Base-by-base conservation (phyloP, 2,329 filamentous ascomycete species). In the Alternaria panax region DNA sequence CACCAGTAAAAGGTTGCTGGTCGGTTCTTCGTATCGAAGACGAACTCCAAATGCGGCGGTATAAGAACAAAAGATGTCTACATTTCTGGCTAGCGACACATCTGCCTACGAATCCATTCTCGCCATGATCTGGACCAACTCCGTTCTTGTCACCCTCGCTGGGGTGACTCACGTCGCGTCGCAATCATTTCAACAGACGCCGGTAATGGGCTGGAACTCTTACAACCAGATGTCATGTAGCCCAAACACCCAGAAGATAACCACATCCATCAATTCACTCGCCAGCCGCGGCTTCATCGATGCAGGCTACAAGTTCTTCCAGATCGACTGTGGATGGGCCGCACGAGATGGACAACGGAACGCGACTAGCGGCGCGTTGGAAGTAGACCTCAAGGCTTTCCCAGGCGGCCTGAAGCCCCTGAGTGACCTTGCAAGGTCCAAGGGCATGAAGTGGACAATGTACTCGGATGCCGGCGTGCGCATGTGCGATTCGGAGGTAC, bases 361-460 rank as follows among this genome's bases (percentile, higher is more conserved):
- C 36, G 46, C 66, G 14, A 59, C 64, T 22, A 64, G 45, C 28
- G 66, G 66, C 2, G 66, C 66, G 14, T 32, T 68, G 20, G 61
- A 64, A 30, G 42, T 66, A 14, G 59, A 68, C 12, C 20, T 54
- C 3, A 59, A 58, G 0, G 66, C 63, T 0, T 68, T 68, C 3
- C 66, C 64, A 1, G 59, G 59, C 32, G 66, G 66, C 5, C 42
- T 68, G 11, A 64, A 66, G 11, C 64, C 66, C 7, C 18, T 68
- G 47, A 65, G 62, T 28, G 66, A 67, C 22, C 55, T 66, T 20
- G 64, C 66, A 34, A 64, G 66, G 16, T 62, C 54, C n/a, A 68
- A 68, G 38, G 66, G 64, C 8, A 68, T 68, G 66, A 68, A 68
- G 41, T 67, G 66, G 64, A 63, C 66, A 4, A 68, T 68, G 66